phyloP scores from a whole-genome alignment of 257 asterid species.

The Solanum lycopersicoides region DNA sequence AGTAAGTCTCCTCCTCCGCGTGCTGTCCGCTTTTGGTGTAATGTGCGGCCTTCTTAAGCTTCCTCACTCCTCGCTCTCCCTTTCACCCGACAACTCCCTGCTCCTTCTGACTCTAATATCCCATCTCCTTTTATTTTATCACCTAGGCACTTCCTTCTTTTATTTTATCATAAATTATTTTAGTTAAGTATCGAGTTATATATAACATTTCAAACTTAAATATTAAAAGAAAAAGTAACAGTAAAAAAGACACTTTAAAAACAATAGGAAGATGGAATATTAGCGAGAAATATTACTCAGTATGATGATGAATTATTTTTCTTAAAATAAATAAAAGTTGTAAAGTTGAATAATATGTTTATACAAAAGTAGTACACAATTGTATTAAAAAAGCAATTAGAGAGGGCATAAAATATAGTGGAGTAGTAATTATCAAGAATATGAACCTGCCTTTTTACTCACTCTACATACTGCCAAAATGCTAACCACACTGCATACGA shows the following conservation, averaged over 20 bases:
- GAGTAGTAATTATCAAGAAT: neutral
- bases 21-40: slow-evolving; percentile 26
- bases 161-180: too few species aligned
- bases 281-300: neutral
- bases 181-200: too few species aligned
- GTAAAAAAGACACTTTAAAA: too few species aligned
- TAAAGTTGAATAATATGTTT: neutral
- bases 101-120: neutral
- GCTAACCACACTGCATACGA: neutral
- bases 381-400: neutral
- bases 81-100: slow-evolving; percentile 25
- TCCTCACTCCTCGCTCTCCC: slow-evolving; percentile 3
- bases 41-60: slow-evolving; percentile 26
- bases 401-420: neutral
- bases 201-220: neutral
- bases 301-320: neutral
- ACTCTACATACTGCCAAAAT: neutral
- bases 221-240: too few species aligned
- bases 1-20: slow-evolving; percentile 15
- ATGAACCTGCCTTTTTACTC: neutral
- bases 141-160: neutral
- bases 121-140: neutral
- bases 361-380: neutral
- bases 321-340: neutral
- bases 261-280: neutral